Conservation (phyloP, 148 eudicot species). For the Beta vulgaris region DNA sequence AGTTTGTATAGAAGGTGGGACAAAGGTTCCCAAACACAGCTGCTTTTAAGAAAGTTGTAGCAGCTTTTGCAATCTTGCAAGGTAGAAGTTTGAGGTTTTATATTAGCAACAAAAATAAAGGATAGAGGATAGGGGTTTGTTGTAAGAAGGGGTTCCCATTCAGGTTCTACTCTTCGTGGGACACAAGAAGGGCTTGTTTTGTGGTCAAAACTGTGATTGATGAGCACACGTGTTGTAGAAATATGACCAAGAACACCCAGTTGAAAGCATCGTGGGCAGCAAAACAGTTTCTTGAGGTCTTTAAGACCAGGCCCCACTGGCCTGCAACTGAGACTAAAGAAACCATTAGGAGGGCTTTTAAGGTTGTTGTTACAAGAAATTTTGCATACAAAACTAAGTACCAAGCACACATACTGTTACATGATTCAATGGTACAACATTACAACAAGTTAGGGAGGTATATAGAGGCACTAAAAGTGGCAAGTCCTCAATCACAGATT, state of each 20-base stretch:
- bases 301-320: not conserved
- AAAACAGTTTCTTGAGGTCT: not conserved
- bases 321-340: too few species aligned
- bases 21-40: too few species aligned
- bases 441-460: not conserved
- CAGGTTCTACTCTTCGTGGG: not conserved
- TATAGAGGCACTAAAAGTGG: not conserved
- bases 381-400: slow-evolving; percentile 2
- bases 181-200: not conserved
- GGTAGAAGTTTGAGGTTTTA: not conserved
- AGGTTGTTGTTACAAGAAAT: too few species aligned
- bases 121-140: not conserved
- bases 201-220: not conserved
- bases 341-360: too few species aligned
- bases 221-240: not conserved
- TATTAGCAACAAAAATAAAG: not conserved
- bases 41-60: not conserved
- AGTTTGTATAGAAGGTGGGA: too few species aligned
- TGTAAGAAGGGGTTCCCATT: not conserved
- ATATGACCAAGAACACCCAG: not conserved
- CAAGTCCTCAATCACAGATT: not conserved
- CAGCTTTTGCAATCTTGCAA: not conserved
- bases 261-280: not conserved
- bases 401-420: not conserved
- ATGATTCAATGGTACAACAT: not conserved